Base-by-base conservation (phyloP, 2,329 filamentous ascomycete genomes). In the Alternaria novae-zelandiae region DNA sequence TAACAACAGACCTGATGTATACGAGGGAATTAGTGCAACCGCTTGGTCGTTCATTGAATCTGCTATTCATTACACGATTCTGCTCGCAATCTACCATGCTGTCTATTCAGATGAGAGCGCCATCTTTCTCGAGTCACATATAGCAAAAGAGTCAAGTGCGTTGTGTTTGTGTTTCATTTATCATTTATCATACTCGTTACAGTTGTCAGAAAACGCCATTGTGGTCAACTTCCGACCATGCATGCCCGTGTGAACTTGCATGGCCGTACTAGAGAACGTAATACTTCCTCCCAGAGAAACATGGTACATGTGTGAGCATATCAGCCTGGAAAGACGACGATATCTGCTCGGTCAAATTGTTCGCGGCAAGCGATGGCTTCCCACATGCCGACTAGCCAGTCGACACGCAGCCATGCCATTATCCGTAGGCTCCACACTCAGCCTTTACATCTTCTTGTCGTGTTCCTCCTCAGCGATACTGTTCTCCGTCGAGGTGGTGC, bases 401-500 rank as follows among this genome's bases (percentile, higher is more conserved):
- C 63, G 63, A 69, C 64, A 30, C 45, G 41, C 62, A 68, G 65
- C 63, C 68, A 67, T 67, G 58, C 64, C 60, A 49, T 10, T 44
- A 13, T 36, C 49, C 15, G n/a, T 54, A 28, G 49, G 20, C 49
- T 53, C 49, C 20, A 7, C 13, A 13, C 30, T 41, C 21, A 13
- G 30, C 30, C 28, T 13, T 75, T 81, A 84, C 71, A 79, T 71
- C 70, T 83, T 83, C 79, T 85, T 85, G 63, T 67, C 70, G 44
- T 78, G 69, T 64, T 85, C 83, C 72, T 87, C 86, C 68, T 87
- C 85, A 57, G 87, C 85, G 69, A 87, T 82, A 76, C 87, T 91
- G 74, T 85, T 86, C 61, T 73, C 70, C 70, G 88, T 89, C 43
- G 78, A 81, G 26, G 76, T 74, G 25, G 81, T 85, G 73, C 83